Conservation (phyloP, 352 stramenopile genomes). For the Phytophthora podocarpi region DNA sequence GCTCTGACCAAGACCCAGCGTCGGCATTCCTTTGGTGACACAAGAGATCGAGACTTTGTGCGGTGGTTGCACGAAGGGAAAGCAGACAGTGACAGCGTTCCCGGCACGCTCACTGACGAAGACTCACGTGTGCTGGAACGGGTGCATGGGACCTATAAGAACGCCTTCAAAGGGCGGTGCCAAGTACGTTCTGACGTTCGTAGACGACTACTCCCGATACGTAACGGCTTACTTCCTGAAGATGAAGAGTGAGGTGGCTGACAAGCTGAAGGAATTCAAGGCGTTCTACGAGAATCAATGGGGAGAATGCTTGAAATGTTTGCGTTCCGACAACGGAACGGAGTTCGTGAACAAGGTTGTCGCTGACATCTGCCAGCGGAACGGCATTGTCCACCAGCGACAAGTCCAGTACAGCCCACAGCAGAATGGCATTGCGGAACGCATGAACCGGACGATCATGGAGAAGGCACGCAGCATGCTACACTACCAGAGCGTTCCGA, state of each 20-base stretch:
- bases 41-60: too few relatives aligned
- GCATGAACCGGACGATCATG: not conserved
- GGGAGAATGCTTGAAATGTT: conserved; percentile 15
- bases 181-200: not conserved
- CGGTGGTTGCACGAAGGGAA: too few relatives aligned
- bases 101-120: too few relatives aligned
- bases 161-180: too few relatives aligned
- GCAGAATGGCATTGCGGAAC: not conserved
- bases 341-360: conserved; percentile 28
- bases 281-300: conserved; percentile 11
- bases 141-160: too few relatives aligned
- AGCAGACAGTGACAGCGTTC: too few relatives aligned
- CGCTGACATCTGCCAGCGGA: not conserved
- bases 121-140: too few relatives aligned
- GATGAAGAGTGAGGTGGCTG: not conserved
- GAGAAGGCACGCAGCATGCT: not conserved
- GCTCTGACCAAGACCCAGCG: too few relatives aligned
- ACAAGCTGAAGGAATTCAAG: not conserved
- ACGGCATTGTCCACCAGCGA: conserved; percentile 11
- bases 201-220: not conserved
- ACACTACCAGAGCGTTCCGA: not conserved
- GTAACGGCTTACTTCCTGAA: too few relatives aligned
- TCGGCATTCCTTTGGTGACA: too few relatives aligned
- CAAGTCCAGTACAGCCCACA: not conserved
- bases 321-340: conserved; percentile 37